phyloP scores from a whole-genome alignment of 2,329 filamentous ascomycete species.

The Colletotrichum sp. region DNA sequence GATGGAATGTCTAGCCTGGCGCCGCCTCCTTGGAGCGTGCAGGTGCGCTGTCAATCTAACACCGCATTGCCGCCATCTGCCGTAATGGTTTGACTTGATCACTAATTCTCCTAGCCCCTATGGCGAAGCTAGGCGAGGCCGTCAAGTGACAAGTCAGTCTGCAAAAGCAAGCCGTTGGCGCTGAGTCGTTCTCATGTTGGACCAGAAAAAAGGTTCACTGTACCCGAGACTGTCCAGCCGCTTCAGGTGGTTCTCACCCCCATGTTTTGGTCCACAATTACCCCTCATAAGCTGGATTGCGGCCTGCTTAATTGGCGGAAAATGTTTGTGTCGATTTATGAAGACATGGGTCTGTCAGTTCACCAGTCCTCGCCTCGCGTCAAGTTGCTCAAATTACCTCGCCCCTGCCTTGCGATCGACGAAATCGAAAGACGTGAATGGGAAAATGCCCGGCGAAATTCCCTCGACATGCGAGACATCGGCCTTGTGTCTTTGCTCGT shows the following conservation, averaged over 20 bases:
- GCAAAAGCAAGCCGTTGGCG: neutral
- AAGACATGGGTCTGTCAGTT: neutral
- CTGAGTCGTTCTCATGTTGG: neutral
- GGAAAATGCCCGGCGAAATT: neutral
- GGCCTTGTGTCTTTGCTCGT: neutral
- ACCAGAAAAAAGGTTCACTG: neutral
- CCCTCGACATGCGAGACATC: neutral
- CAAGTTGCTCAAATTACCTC: constrained; percentile 2
- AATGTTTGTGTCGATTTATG: neutral
- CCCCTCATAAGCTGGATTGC: constrained; percentile 11
- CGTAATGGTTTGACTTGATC: neutral
- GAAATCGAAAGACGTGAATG: neutral
- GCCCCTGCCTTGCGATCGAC: neutral
- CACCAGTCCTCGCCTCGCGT: neutral
- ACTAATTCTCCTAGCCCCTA: neutral
- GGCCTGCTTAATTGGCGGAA: neutral
- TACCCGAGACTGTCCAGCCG: constrained; percentile 7
- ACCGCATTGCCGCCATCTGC: neutral
- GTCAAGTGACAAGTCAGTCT: neutral
- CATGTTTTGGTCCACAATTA: neutral
- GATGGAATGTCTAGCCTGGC: neutral
- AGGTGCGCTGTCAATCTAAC: neutral
- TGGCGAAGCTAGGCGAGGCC: neutral
- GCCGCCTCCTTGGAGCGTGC: neutral
- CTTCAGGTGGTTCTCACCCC: neutral